phyloP scores from a whole-genome alignment of 768 basidiomycete genomes.

The Suillus ampliporus region DNA sequence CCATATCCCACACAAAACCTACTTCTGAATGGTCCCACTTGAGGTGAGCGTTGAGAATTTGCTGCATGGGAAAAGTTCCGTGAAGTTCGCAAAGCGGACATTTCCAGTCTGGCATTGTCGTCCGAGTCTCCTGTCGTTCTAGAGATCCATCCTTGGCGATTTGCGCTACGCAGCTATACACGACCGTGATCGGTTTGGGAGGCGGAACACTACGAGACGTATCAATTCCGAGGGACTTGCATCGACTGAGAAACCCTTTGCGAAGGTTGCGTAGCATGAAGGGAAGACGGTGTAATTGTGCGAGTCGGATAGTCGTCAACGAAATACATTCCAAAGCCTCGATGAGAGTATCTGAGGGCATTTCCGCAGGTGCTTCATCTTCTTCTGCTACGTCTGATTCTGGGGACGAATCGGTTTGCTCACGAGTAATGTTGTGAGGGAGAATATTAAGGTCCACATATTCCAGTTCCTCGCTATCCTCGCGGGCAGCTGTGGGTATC shows the following conservation, averaged over 20 bases:
- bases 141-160: constrained; percentile 15
- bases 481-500: neutral
- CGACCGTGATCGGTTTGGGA: constrained; percentile 25
- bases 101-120: constrained; percentile 42
- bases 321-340: constrained; percentile 41
- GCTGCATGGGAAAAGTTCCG: constrained; percentile 45
- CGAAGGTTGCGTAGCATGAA: constrained; percentile 61
- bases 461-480: constrained; percentile 7
- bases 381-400: constrained; percentile 14
- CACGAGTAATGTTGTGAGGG: neutral
- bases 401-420: neutral
- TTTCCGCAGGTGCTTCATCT: constrained; percentile 20
- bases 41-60: constrained; percentile 55
- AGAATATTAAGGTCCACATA: neutral
- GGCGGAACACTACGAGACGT: constrained; percentile 29
- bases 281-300: constrained; percentile 49
- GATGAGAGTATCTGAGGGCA: constrained; percentile 42
- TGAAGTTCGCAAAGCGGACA: constrained; percentile 64
- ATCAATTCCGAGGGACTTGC: constrained; percentile 43
- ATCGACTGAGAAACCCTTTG: constrained; percentile 52
- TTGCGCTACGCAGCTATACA: constrained; percentile 25
- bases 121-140: constrained; percentile 21
- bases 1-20: constrained; percentile 42
- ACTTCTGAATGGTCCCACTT: constrained; percentile 53
- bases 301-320: constrained; percentile 41